phyloP scores from a whole-genome alignment of 208 protist genomes.

The Angomonas deanei region DNA sequence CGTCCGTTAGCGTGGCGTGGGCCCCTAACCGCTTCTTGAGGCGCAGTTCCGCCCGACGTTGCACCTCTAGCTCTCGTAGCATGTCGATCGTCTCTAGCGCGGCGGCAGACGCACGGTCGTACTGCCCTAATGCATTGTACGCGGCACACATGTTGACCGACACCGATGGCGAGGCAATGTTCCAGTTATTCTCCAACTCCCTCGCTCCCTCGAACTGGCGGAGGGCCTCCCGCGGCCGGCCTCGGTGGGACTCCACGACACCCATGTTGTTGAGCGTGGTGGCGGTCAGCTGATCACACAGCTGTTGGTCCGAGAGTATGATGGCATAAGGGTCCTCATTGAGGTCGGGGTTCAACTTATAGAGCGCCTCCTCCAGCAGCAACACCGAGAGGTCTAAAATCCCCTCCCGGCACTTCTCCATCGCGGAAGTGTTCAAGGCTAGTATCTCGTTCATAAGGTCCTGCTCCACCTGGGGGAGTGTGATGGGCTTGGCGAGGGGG shows the following conservation, averaged over 20 bases:
- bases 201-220: slow-evolving; percentile 78
- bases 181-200: slow-evolving; percentile 76
- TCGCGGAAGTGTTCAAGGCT: slow-evolving; percentile 40
- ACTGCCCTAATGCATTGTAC: slow-evolving; percentile 80
- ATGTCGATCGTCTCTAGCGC: slow-evolving; percentile 85
- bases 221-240: slow-evolving; percentile 71
- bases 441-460: slow-evolving; percentile 33
- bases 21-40: neutral
- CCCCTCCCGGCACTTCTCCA: slow-evolving; percentile 30
- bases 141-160: slow-evolving; percentile 80
- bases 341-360: slow-evolving; percentile 28
- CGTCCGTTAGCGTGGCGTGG: slow-evolving; percentile 2
- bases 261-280: slow-evolving; percentile 88
- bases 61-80: slow-evolving; percentile 61
- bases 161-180: slow-evolving; percentile 68
- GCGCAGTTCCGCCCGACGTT: slow-evolving; percentile 21
- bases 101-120: slow-evolving; percentile 79
- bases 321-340: neutral
- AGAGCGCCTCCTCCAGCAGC: slow-evolving; percentile 35
- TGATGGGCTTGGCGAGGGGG: slow-evolving; percentile 1
- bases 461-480: slow-evolving; percentile 2
- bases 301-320: slow-evolving; percentile 12
- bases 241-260: slow-evolving; percentile 80
- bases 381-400: slow-evolving; percentile 23
- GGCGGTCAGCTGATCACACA: slow-evolving; percentile 65